These are phyloP conservation scores for Fomitopsis betulina DNA, from an alignment of 1,284 basidiomycete species.

Conservation along the genomic window DNA sequence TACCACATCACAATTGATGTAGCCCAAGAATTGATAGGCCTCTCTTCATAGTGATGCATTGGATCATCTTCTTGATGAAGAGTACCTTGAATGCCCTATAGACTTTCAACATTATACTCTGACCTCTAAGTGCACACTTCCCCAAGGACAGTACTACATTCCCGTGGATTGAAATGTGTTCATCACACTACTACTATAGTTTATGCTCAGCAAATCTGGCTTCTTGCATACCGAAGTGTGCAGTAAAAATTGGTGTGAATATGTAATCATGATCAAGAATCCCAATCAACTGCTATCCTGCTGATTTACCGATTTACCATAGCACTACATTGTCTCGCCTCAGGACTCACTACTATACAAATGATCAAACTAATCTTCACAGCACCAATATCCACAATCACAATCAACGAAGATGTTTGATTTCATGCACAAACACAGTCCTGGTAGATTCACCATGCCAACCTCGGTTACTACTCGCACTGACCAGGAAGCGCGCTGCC, in stretches of 20 bases:
- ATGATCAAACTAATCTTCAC: neutral
- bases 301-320: too few relatives aligned
- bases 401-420: slow-evolving; percentile 46
- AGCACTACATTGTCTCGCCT: neutral
- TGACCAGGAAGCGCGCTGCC: slow-evolving; percentile 81
- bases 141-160: neutral
- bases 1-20: neutral
- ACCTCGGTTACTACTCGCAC: slow-evolving; percentile 91
- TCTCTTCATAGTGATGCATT: slow-evolving; percentile 49
- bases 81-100: slow-evolving; percentile 44
- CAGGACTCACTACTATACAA: neutral
- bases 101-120: neutral
- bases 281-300: too few relatives aligned
- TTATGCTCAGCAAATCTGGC: too few relatives aligned
- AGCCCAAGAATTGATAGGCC: neutral
- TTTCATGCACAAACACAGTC: slow-evolving; percentile 87
- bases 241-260: too few relatives aligned
- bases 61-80: slow-evolving; percentile 65
- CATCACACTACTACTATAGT: too few relatives aligned
- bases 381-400: neutral
- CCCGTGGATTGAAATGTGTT: neutral
- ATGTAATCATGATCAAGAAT: too few relatives aligned
- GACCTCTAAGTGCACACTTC: neutral
- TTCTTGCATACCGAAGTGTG: too few relatives aligned
- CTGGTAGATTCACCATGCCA: slow-evolving; percentile 91